These are phyloP conservation scores for Debaryomyces hansenii DNA, from an alignment of 805 yeast genomes.

Conservation along the genomic window DNA sequence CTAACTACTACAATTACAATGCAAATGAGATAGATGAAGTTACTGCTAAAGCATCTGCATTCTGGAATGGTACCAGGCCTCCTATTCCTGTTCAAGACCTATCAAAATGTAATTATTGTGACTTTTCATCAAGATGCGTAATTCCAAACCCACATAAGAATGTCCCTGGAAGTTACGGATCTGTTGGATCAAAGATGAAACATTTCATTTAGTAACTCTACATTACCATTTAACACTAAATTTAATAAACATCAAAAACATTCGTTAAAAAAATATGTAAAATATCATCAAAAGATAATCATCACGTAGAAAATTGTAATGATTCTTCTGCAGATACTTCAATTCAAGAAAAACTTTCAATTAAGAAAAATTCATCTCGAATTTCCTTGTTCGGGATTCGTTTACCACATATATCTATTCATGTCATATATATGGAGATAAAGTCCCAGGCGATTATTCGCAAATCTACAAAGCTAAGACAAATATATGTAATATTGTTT, in stretches of 20 bases:
- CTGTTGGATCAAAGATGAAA: conserved; percentile 6
- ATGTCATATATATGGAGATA: conserved; percentile 41
- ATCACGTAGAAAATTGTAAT: conserved; percentile 11
- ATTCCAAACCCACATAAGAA: conserved; percentile 17
- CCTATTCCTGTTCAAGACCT: conserved; percentile 46
- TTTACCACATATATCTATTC: conserved; percentile 37
- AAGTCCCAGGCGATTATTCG: conserved; percentile 7
- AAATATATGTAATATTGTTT: too few relatives aligned
- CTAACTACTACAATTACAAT: conserved; percentile 39
- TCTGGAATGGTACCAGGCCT: conserved; percentile 60
- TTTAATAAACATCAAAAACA: background rate
- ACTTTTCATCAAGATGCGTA: conserved; percentile 36
- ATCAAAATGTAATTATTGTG: conserved; percentile 55
- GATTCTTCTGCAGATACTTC: conserved; percentile 28
- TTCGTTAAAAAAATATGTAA: conserved; percentile 12
- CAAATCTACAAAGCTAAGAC: background rate
- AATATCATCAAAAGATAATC: conserved; percentile 25
- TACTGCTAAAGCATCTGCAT: conserved; percentile 35
- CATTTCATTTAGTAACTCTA: conserved; percentile 5
- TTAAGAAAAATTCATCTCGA: background rate
- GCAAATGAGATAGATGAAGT: conserved; percentile 23
- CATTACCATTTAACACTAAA: background rate
- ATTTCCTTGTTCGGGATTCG: conserved; percentile 35
- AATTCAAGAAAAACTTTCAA: conserved; percentile 1
- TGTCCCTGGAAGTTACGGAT: background rate